phyloP scores from a whole-genome alignment of 2,329 filamentous ascomycete genomes.

The Pseudogymnoascus sp. region DNA sequence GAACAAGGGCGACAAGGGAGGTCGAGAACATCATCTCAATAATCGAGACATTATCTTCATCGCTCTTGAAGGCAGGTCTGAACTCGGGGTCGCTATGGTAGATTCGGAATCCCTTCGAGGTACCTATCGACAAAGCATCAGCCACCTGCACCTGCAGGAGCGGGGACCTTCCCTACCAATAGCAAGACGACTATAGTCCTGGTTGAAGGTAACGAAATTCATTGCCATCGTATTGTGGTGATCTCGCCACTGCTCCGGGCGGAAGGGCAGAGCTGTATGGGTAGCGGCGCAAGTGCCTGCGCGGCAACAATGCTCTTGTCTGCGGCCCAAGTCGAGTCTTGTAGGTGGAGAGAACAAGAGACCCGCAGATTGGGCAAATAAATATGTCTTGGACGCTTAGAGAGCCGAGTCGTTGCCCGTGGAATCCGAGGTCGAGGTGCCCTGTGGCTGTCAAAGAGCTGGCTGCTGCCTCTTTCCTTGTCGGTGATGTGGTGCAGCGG shows the following conservation, averaged over 20 bases:
- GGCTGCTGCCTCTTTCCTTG: conserved; percentile 6
- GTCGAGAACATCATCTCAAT: conserved; percentile 99
- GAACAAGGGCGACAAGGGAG: conserved; percentile 84
- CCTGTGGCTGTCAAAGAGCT: conserved; percentile 5
- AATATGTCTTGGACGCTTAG: not conserved
- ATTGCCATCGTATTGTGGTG: conserved; percentile 53
- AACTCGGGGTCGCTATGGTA: conserved; percentile 90
- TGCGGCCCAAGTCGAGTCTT: not conserved
- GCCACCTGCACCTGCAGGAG: not conserved
- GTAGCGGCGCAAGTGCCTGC: conserved; percentile 7
- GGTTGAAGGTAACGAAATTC: conserved; percentile 99
- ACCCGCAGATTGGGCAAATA: not conserved
- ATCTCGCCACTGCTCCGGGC: not conserved
- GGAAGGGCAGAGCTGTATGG: not conserved
- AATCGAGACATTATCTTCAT: conserved; percentile 89
- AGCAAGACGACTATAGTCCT: conserved; percentile 94
- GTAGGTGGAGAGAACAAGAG: not conserved
- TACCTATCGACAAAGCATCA: conserved; percentile 46
- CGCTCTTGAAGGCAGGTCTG: conserved; percentile 86
- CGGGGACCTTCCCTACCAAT: conserved; percentile 52
- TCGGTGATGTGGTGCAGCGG: conserved; percentile 5
- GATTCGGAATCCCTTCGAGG: conserved; percentile 87
- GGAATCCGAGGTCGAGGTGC: conserved; percentile 4
- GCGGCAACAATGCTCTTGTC: not conserved
- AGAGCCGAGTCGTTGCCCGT: not conserved